phyloP scores from a whole-genome alignment of 805 yeast genomes.

The Candida yuanshanica region DNA sequence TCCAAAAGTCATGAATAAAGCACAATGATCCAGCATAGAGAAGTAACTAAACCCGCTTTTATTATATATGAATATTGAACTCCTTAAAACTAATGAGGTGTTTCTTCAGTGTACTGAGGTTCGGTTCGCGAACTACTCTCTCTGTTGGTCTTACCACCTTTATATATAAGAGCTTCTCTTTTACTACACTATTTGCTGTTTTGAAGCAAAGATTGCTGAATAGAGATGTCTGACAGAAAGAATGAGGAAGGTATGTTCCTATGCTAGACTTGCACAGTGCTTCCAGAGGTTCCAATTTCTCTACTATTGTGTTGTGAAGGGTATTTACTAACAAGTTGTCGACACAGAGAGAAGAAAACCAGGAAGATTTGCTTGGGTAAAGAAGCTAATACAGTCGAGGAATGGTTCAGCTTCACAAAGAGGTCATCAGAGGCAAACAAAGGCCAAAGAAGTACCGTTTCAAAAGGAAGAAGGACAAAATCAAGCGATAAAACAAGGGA shows the following conservation, averaged over 20 bases:
- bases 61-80: too few species aligned
- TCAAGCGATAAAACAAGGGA: neutral
- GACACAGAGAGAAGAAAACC: constrained; percentile 4
- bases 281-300: too few species aligned
- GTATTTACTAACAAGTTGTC: neutral
- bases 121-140: too few species aligned
- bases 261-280: too few species aligned
- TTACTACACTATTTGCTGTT: too few species aligned
- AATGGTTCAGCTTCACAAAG: neutral
- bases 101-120: too few species aligned
- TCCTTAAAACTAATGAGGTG: too few species aligned
- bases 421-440: neutral
- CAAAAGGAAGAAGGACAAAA: neutral
- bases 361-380: constrained; percentile 18
- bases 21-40: neutral
- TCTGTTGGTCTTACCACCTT: too few species aligned
- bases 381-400: constrained; percentile 12
- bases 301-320: too few species aligned
- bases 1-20: constrained; percentile 9
- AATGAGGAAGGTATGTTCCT: neutral
- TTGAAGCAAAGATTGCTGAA: too few species aligned
- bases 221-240: neutral
- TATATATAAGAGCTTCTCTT: too few species aligned
- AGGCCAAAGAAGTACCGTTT: neutral
- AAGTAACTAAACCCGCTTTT: too few species aligned